Conservation (phyloP, 1,284 basidiomycete species). For the Phenoliferia sp. region DNA sequence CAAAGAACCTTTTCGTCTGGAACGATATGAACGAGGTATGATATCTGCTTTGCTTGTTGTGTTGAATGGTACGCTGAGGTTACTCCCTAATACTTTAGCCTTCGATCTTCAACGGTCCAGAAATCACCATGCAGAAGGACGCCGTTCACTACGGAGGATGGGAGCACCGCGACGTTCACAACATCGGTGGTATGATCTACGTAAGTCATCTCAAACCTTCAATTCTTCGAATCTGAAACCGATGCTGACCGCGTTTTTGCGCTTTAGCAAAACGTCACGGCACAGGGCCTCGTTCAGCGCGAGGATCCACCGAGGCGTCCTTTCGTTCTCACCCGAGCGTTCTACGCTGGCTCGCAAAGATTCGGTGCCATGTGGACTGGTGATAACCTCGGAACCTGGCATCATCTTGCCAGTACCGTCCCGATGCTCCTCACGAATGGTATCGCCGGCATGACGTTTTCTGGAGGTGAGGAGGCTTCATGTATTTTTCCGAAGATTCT, state of each 20-base stretch:
- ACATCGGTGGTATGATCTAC: slow-evolving; percentile 71
- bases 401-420: slow-evolving; percentile 88
- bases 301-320: slow-evolving; percentile 72
- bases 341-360: slow-evolving; percentile 92
- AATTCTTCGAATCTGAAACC: neutral
- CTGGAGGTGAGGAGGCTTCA: slow-evolving; percentile 62
- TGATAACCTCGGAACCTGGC: slow-evolving; percentile 96
- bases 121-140: slow-evolving; percentile 95
- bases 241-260: neutral
- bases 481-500: neutral
- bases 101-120: slow-evolving; percentile 95
- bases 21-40: slow-evolving; percentile 97
- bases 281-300: slow-evolving; percentile 72
- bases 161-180: slow-evolving; percentile 96
- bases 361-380: slow-evolving; percentile 99
- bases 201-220: slow-evolving; percentile 19
- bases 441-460: slow-evolving; percentile 90
- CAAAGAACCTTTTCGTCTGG: slow-evolving; percentile 83
- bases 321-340: slow-evolving; percentile 91
- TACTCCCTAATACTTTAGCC: slow-evolving; percentile 59
- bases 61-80: neutral
- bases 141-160: slow-evolving; percentile 86
- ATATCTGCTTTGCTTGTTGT: slow-evolving; percentile 17
- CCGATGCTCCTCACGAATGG: slow-evolving; percentile 90
- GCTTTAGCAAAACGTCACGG: slow-evolving; percentile 71